Evolutionary conservation across 805 yeast genomes (phyloP), one percentile per base, ranked within the genome.

Genomic region (Lipomyces yamanashiensis): DNA sequence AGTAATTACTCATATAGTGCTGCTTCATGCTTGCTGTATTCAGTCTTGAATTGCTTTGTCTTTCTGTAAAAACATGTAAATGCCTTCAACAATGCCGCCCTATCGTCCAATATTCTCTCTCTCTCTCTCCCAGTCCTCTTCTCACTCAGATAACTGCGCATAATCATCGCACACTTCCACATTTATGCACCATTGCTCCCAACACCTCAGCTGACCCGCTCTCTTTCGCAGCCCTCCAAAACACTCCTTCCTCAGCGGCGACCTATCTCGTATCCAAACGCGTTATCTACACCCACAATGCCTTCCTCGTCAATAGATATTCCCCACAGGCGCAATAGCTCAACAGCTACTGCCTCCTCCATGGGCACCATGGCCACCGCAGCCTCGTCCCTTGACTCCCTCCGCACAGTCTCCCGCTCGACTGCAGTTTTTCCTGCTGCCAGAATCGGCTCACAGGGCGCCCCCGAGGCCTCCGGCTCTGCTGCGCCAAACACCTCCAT

Each of bases 401-500:
- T 15, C 33, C 54, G 44, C 33, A 51, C 58, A n/a, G 45, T 59
- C 36, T 7, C 50, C 44, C 57, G 62, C 54, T n/a, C 54, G 23
- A 19, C 56, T 36, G 65, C 50, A 8, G 59, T 48, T 23, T 63
- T 63, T 47, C 67, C 67, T 2, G 58, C 67, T 28, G 61, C 63
- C 34, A 33, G 58, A 15, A 49, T 63, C 34, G 67, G 67, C 48
- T 34, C 44, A 9, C 43, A 34, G 7, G 49, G 48, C 34, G 19
- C 51, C 4, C 58, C 50, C 34, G 50, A 54, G 28, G 52, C 54
- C 28, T 9, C 44, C 44, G 9, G 33, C 41, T 9, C 58, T 13
- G 39, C 23, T 34, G 52, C 34, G 2, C 40, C 55, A 43, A 61
- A 58, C 56, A 53, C 62, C n/a, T 62, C 66, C 33, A 53, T 53